These are phyloP conservation scores for Lecanosticta acicola DNA, from an alignment of 2,329 filamentous ascomycete genomes.

Conservation along the genomic window DNA sequence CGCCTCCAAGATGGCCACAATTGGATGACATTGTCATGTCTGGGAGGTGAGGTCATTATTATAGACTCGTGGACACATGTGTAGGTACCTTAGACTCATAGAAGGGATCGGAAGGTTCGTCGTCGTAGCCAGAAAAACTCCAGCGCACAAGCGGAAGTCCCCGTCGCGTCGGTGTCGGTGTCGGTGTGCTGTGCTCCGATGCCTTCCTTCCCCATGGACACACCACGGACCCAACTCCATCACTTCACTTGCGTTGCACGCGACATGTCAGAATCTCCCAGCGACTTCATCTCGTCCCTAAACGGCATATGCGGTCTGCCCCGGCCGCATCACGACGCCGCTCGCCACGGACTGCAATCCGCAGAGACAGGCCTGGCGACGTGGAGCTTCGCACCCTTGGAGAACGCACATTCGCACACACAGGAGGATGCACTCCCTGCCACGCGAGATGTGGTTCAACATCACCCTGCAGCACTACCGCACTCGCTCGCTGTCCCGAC, in stretches of 20 bases:
- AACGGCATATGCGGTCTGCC: background rate
- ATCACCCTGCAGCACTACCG: background rate
- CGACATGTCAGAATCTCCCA: background rate
- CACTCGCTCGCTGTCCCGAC: background rate
- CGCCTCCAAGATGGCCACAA: too few species aligned
- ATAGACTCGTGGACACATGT: background rate
- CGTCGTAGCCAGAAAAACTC: background rate
- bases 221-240: constrained; percentile 3
- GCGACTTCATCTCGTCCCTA: background rate
- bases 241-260: background rate
- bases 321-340: background rate
- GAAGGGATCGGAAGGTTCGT: constrained; percentile 4
- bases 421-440: background rate
- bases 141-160: background rate
- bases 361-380: background rate
- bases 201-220: background rate
- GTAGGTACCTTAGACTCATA: too few species aligned
- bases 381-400: background rate
- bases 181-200: too few species aligned
- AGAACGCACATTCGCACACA: background rate
- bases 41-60: constrained; percentile 2
- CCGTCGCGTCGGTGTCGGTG: too few species aligned
- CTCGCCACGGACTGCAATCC: background rate
- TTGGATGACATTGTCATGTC: too few species aligned
- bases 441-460: background rate